Evolutionary conservation across 139 green algal genomes (phyloP), one percentile per base, ranked within the genome.

Genomic region (Eudorina sp.): DNA sequence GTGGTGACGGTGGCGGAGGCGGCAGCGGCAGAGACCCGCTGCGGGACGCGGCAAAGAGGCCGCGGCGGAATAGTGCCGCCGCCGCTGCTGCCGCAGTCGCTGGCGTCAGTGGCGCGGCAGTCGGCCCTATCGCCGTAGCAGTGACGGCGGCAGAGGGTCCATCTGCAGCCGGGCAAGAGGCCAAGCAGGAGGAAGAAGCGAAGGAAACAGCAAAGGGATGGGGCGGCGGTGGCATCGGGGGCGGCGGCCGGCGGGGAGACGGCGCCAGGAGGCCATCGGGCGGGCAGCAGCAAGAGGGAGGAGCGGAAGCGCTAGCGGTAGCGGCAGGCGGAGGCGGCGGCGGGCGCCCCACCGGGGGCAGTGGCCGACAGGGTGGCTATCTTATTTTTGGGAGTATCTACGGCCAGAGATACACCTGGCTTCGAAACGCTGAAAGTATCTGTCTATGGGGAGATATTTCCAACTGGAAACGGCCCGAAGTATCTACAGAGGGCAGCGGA

Each of bases 231-330:
- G 62, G 27, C 62, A 40, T 7, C 62, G 31, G 62, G 11, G 4
- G 38, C n/a, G n/a, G 62, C 27, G 21, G 43, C 19, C 70, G 25
- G 34, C 31, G 41, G 70, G 40, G 18, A 21, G 68, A 25, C 6
- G 40, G 36, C 13, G 68, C 5, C 68, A 83, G n/a, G n/a, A n/a
- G n/a, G n/a, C n/a, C n/a, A n/a, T n/a, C n/a, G n/a, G n/a, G n/a
- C 64, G 74, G 27, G 27, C 8, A 43, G 13, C 31, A 29, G 41
- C n/a, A 41, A 64, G 40, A 27, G 31, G 36, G 45, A 82, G 31
- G 75, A 69, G n/a, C 53, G 53, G 75, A 83, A 83, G 48, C 45
- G 51, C 2, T 70, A 84, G 53, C 31, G 53, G 31, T 25, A 70
- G 19, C 38, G 72, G 34, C 3, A 23, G 51, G 55, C 29, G 75